phyloP scores from a whole-genome alignment of 2,329 filamentous ascomycete species.

The Zarea fungicola region DNA sequence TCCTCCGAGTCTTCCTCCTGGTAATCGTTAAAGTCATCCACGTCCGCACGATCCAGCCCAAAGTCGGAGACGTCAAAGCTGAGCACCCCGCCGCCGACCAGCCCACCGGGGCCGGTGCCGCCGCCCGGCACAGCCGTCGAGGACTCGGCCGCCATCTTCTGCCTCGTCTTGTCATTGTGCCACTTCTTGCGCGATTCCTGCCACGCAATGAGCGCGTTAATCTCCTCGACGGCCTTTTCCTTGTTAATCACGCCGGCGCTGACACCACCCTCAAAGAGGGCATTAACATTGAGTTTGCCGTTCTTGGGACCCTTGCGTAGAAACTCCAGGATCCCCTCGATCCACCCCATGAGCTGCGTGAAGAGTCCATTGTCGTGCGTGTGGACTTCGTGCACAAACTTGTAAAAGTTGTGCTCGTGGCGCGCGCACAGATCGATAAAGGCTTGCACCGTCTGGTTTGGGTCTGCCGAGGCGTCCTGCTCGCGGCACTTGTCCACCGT shows the following conservation, averaged over 20 bases:
- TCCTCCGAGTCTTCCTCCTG: constrained; percentile 65
- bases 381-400: constrained; percentile 97
- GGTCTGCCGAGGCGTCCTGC: constrained; percentile 84
- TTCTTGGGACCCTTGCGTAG: constrained; percentile 79
- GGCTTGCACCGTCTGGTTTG: constrained; percentile 95
- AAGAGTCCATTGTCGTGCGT: constrained; percentile 95
- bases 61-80: constrained; percentile 80
- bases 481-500: constrained; percentile 61
- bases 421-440: constrained; percentile 96
- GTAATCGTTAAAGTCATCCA: constrained; percentile 65
- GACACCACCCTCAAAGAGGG: constrained; percentile 76
- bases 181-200: constrained; percentile 94
- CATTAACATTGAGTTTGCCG: constrained; percentile 90
- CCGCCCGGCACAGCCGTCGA: not conserved
- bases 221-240: constrained; percentile 68
- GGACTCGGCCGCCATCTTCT: constrained; percentile 91
- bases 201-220: constrained; percentile 84
- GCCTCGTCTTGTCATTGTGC: constrained; percentile 95
- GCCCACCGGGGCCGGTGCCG: no score
- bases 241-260: constrained; percentile 64
- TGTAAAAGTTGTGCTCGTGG: constrained; percentile 97
- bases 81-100: constrained; percentile 42
- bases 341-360: constrained; percentile 93
- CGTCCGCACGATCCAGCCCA: constrained; percentile 78
- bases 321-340: constrained; percentile 92